Conservation (phyloP, 495 filamentous ascomycete species). For the Sporormia fimetaria region DNA sequence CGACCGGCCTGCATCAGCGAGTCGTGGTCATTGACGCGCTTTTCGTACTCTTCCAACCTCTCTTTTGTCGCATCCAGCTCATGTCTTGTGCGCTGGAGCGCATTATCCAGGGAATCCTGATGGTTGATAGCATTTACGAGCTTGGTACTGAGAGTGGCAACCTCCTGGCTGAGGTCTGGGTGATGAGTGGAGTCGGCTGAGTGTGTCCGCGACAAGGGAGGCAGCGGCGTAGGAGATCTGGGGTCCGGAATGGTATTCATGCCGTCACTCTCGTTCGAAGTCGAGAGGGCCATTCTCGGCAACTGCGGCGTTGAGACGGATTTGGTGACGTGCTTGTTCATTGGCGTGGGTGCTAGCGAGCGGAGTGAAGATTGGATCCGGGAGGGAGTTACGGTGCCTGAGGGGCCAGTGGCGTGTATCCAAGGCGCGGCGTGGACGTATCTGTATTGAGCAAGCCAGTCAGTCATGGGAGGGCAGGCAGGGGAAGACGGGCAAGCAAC, state of each 20-base stretch:
- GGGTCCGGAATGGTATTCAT: conserved; percentile 31
- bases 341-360: conserved; percentile 16
- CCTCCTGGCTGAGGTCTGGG: conserved; percentile 76
- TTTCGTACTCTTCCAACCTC: conserved; percentile 57
- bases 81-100: conserved; percentile 65
- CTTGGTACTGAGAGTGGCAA: conserved; percentile 85
- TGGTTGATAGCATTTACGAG: conserved; percentile 95
- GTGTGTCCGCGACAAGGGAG: conserved; percentile 11
- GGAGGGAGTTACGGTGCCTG: conserved; percentile 17
- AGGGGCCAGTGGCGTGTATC: conserved; percentile 9
- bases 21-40: conserved; percentile 54
- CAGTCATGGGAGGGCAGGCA: conserved; percentile 1
- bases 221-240: conserved; percentile 19
- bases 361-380: conserved; percentile 10
- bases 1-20: conserved; percentile 60
- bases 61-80: conserved; percentile 68
- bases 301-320: conserved; percentile 25
- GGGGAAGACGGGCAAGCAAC: too few relatives aligned
- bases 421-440: conserved; percentile 16
- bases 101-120: conserved; percentile 87
- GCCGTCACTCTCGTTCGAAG: conserved; percentile 11
- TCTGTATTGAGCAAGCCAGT: conserved; percentile 6
- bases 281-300: conserved; percentile 7
- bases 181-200: conserved; percentile 34
- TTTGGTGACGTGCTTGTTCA: conserved; percentile 21